Base-by-base conservation (phyloP, 2,329 filamentous ascomycete species). In the Xenoacremonium recifei region DNA sequence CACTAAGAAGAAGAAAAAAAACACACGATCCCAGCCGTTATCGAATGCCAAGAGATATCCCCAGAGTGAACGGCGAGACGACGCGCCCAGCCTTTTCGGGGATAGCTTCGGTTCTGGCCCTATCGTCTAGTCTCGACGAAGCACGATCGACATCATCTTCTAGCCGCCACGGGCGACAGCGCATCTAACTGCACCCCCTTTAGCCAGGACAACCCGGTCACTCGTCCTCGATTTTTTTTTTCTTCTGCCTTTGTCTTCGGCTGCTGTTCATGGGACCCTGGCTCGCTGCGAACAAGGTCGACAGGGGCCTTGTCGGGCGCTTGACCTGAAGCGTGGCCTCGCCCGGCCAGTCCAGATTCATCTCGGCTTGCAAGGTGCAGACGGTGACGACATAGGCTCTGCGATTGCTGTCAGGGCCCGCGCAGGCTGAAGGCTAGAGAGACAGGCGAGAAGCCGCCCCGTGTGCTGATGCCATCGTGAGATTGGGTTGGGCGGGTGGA, bases 31-130 rank as follows among this genome's bases (percentile, higher is more conserved):
- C 43, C 40, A 47, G 43, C 42, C 42, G 38, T 48, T 43, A 44
- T 50, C 50, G 29, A 30, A 34, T 40, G 54, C 54, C 54, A 57
- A 57, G 54, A 58, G 53, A 57, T 57, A 56, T 56, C 53, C 54
- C 54, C 54, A 54, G 54, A 56, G 30, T 53, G n/a, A n/a, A n/a
- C n/a, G n/a, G n/a, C n/a, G n/a, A n/a, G n/a, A 41, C 43, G 43
- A 33, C 36, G 32, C 32, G 20, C 16, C 17, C 18, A n/a, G 32
- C 46, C 35, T 37, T 41, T 48, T 47, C 47, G 40, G 47, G 47
- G 51, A 45, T 51, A 53, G 49, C 44, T 39, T 37, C 35, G 21
- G 36, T 39, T 40, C 51, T 43, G 44, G n/a, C n/a, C n/a, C n/a
- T n/a, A n/a, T n/a, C n/a, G n/a, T n/a, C n/a, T n/a, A n/a, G n/a